Base-by-base conservation (phyloP, 257 asterid genomes). In the Nicotiana attenuata region DNA sequence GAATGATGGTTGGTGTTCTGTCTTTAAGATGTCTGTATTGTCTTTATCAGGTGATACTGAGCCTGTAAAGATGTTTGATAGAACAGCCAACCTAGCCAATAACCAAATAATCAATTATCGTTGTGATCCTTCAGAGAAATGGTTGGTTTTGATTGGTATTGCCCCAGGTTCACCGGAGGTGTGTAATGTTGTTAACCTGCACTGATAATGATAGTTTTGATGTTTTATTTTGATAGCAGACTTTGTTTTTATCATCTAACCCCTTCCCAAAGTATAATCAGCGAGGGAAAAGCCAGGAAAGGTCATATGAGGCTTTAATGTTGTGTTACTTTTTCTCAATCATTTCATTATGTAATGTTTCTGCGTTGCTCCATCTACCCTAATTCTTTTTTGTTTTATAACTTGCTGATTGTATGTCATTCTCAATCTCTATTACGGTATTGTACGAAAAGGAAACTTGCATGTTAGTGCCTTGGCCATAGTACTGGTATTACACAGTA, bases 131-230 rank as follows among this genome's bases (percentile, higher is more conserved):
- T 89, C 98, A 81, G 99, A 94, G 87, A 94, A 96, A 87, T 96
- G 98, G 98, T 87, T 96, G 97, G 98, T 94, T 85, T 86, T 96
- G 92, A 91, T 96, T 79, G 99, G 99, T 61, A 94, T 93, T 80
- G 98, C 98, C 80, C 98, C 98, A 84, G 99, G 99, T 82, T 91
- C 98, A n/a, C 87, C 98, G 0, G 99, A 96, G 97, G 99, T 96
- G 81, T 33, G 89, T 87, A 84, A 52, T 77, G 82, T 56, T 53
- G 33, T 76, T 77, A 50, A 31, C 31, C 15, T 65, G 53, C 7
- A 6, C 52, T 60, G 10, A 7, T 79, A 60, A 15, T 61, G 17
- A 60, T 47, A 24, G 9, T 35, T 35, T 59, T 79, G 35, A 59
- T 20, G 31, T 60, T 47, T 50, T 56, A 59, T 78, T 61, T 63